These are phyloP conservation scores for Penicillium sp. DNA, from an alignment of 2,329 filamentous ascomycete species.

Conservation along the genomic window DNA sequence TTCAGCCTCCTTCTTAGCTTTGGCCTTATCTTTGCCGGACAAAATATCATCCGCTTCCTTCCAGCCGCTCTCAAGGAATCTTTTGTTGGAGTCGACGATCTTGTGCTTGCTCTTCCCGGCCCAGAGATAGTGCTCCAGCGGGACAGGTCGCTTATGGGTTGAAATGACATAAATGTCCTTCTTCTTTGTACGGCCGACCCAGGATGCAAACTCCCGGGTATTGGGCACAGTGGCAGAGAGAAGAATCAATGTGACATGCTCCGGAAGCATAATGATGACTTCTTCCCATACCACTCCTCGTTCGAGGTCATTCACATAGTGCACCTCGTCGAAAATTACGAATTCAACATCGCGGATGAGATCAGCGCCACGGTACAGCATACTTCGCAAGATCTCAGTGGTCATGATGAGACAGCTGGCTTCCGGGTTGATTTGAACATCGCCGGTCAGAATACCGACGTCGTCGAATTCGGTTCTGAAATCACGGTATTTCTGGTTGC, in stretches of 20 bases:
- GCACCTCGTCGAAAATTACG: constrained; percentile 98
- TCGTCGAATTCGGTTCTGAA: constrained; percentile 89
- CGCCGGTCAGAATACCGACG: constrained; percentile 93
- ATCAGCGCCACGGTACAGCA: constrained; percentile 95
- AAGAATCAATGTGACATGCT: constrained; percentile 92
- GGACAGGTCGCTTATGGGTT: constrained; percentile 90
- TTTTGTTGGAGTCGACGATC: constrained; percentile 90
- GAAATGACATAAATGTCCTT: constrained; percentile 99
- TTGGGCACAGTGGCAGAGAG: constrained; percentile 96
- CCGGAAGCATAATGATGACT: constrained; percentile 98
- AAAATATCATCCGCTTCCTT: constrained; percentile 85
- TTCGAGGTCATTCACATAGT: constrained; percentile 96
- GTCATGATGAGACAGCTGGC: constrained; percentile 99
- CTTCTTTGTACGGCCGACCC: constrained; percentile 96
- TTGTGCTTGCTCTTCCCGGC: constrained; percentile 89
- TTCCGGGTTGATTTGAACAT: constrained; percentile 96
- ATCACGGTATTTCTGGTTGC: constrained; percentile 98
- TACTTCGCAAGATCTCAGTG: constrained; percentile 94
- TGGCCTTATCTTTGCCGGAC: constrained; percentile 76
- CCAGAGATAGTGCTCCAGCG: constrained; percentile 95
- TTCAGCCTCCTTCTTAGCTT: constrained; percentile 54
- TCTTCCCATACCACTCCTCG: constrained; percentile 99
- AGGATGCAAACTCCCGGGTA: constrained; percentile 95
- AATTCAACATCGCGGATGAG: constrained; percentile 96
- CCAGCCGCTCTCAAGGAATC: constrained; percentile 89